These are phyloP conservation scores for Setaria italica DNA, from an alignment of 202 grass and related monocot species.

Conservation along the genomic window DNA sequence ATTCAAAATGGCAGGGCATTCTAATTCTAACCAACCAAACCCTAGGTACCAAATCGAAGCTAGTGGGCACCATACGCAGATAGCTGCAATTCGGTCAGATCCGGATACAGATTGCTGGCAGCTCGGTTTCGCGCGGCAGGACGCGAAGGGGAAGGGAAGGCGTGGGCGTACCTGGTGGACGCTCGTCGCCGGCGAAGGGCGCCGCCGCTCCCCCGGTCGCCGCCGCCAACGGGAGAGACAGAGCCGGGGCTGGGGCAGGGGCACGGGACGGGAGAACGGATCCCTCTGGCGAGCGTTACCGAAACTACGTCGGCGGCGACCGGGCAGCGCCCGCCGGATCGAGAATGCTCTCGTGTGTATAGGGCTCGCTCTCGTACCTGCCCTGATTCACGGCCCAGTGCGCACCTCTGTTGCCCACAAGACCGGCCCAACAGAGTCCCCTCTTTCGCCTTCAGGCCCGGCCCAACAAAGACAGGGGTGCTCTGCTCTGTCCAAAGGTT, in stretches of 20 bases:
- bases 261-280: not conserved
- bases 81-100: not conserved
- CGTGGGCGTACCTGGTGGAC: not conserved
- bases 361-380: not conserved
- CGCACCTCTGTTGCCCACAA: not conserved
- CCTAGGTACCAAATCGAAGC: slow-evolving; percentile 19
- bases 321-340: not conserved
- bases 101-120: not conserved
- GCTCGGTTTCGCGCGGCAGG: not conserved
- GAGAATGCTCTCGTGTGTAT: not conserved
- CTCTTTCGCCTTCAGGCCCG: no score
- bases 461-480: no score
- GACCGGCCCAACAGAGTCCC: not conserved
- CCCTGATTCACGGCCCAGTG: not conserved
- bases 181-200: not conserved
- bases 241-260: not conserved
- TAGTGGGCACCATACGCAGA: not conserved
- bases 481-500: slow-evolving; percentile 23
- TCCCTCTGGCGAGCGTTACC: not conserved
- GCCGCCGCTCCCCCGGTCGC: not conserved
- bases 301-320: not conserved
- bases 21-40: slow-evolving; percentile 22
- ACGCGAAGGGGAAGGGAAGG: not conserved
- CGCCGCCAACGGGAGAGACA: not conserved
- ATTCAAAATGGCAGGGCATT: slow-evolving; percentile 8